Base-by-base conservation (phyloP, 148 eudicot genomes). In the Persicaria tinctoria region DNA sequence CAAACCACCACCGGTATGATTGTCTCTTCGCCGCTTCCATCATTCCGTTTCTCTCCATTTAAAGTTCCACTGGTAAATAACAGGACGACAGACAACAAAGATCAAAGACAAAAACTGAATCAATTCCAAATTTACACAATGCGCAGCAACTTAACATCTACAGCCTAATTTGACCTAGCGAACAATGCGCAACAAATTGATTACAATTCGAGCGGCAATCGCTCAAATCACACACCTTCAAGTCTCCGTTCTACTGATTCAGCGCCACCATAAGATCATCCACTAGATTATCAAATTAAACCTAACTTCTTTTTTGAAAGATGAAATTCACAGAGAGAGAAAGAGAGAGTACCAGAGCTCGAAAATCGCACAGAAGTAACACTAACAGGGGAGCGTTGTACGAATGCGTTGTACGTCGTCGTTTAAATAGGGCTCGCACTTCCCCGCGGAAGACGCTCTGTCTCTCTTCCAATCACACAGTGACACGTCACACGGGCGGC, bases 1-100 rank as follows among this genome's bases (percentile, higher is more conserved):
- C 88, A 62, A 89, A 79, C 98, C 93, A 93, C 98, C 98, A 93
- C 82, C 84, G 81, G 73, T 83, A 76, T 20, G 89, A 78, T 11
- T 63, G 72, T 17, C 55, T 71, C 51, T 60, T 81, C 72, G 54
- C 77, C 68, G 70, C 75, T 79, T 85, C 83, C 78, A 83, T 71
- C 74, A 18, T 48, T 74, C 44, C 48, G 46, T 71, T 75, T 50
- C 18, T 50, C 49, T 59, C 47, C 76, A 56, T 72, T 46, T 62
- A 66, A 73, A 70, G 66, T 73, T 51, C 5, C 49, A 49, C 75
- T 72, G 72, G 47, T 68, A 14, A 12, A 10, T 12, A 68, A 13
- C 48, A n/a, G 14, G 2, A 38, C 48, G 47, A 66, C 68, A 23
- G 41, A 59, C 1, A 11, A 5, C 4, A 18, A 4, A 17, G 8